These are phyloP conservation scores for Trichomonascaceae sp. DNA, from an alignment of 1,139 yeast genomes.

Conservation along the genomic window DNA sequence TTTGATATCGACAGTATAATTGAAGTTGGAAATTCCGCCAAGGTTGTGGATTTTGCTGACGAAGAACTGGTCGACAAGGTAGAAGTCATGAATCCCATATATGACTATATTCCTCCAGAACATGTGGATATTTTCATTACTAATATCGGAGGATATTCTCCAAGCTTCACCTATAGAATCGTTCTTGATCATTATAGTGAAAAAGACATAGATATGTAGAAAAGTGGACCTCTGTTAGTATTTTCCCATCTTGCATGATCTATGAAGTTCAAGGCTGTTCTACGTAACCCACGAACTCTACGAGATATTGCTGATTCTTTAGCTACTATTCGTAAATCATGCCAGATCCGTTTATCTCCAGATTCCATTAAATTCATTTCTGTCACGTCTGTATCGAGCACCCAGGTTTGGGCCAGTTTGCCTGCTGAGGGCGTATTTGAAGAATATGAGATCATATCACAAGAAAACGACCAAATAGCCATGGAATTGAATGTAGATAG, in stretches of 20 bases:
- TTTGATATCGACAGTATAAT: conserved; percentile 82
- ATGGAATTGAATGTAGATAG: conserved; percentile 24
- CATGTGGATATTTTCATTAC: conserved; percentile 91
- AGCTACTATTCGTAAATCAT: conserved; percentile 21
- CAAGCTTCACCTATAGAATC: conserved; percentile 90
- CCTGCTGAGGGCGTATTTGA: conserved; percentile 14
- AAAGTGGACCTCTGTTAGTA: not conserved
- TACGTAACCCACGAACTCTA: conserved; percentile 15
- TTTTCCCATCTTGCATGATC: not conserved
- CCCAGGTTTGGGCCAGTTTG: conserved; percentile 23
- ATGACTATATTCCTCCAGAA: conserved; percentile 90
- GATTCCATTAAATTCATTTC: conserved; percentile 19
- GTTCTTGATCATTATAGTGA: conserved; percentile 90
- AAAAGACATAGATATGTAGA: conserved; percentile 44
- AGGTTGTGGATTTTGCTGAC: conserved; percentile 68
- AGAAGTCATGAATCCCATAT: conserved; percentile 86
- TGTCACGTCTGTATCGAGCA: conserved; percentile 19
- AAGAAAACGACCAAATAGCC: conserved; percentile 15
- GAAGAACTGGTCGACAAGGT: conserved; percentile 56
- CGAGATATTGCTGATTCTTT: conserved; percentile 25
- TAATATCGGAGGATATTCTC: conserved; percentile 93
- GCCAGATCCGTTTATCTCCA: conserved; percentile 21
- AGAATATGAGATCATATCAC: conserved; percentile 11
- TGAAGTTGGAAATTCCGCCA: conserved; percentile 91
- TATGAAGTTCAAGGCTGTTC: conserved; percentile 19